Percentiles rank a stretch among this genome's conserved stretches.
phyloP scores from a whole-genome alignment of 1,284 basidiomycete genomes.

The Paramarasmius palmivorus region DNA sequence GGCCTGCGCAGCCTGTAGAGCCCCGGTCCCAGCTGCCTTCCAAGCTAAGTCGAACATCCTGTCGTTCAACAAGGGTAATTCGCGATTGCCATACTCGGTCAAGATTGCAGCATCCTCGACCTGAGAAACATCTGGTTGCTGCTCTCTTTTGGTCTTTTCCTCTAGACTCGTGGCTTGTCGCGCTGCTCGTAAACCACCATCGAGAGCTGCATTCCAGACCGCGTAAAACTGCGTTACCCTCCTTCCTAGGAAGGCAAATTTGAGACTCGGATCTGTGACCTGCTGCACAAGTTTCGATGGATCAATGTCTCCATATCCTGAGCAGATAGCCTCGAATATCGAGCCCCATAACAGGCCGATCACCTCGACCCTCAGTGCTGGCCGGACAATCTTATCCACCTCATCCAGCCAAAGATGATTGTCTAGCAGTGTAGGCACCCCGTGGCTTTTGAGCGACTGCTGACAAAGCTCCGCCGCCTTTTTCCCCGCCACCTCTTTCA shows the following conservation, averaged over 20 bases:
- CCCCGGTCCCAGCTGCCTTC: background rate
- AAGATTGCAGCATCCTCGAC: background rate
- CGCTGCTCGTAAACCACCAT: no score
- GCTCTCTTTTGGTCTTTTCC: no score
- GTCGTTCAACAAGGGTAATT: background rate
- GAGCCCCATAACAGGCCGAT: background rate
- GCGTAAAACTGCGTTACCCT: no score
- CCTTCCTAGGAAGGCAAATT: no score
- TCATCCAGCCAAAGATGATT: background rate
- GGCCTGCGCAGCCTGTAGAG: background rate
- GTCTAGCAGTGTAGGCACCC: background rate
- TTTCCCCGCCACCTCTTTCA: background rate
- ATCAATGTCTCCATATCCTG: no score
- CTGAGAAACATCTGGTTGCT: no score
- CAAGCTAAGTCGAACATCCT: constrained; percentile 9
- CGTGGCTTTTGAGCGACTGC: background rate
- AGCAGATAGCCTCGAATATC: background rate
- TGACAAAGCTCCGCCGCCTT: background rate
- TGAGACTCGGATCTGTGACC: no score
- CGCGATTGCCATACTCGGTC: background rate
- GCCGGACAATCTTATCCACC: background rate
- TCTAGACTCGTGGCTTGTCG: no score
- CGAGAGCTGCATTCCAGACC: no score
- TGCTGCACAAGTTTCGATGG: no score
- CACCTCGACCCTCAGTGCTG: background rate